Evolutionary conservation across 768 basidiomycete genomes (phyloP).

Genomic region (Roridomyces roridus): DNA sequence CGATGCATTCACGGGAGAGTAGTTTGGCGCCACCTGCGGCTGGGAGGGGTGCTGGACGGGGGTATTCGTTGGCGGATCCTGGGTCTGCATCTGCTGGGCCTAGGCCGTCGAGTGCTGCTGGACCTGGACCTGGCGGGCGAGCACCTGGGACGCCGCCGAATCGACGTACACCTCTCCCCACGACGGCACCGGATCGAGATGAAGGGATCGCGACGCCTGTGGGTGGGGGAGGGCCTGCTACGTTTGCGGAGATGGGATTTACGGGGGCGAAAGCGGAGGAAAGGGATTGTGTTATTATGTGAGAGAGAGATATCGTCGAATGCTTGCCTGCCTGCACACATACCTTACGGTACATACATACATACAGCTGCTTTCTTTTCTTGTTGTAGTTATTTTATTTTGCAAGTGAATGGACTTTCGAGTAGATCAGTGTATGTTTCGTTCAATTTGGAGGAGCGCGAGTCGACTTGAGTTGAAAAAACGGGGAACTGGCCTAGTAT

Average conservation of each 20-base stretch:
- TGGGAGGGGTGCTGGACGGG: slow-evolving; percentile 15
- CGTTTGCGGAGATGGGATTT: slow-evolving; percentile 96
- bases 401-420: too few species aligned
- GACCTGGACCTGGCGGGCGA: slow-evolving; percentile 16
- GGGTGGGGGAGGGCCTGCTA: slow-evolving; percentile 54
- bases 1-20: slow-evolving; percentile 4
- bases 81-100: slow-evolving; percentile 14
- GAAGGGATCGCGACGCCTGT: slow-evolving; percentile 5
- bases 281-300: slow-evolving; percentile 91
- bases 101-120: neutral
- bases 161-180: slow-evolving; percentile 8
- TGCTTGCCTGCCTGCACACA: too few species aligned
- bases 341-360: too few species aligned
- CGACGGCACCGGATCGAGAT: slow-evolving; percentile 22
- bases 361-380: too few species aligned
- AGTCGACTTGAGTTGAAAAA: too few species aligned
- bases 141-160: slow-evolving; percentile 14
- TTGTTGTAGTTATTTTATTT: too few species aligned
- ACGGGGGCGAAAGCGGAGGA: slow-evolving; percentile 77
- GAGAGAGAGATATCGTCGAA: too few species aligned
- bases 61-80: slow-evolving; percentile 20
- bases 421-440: too few species aligned
- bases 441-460: too few species aligned
- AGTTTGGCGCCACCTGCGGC: slow-evolving; percentile 2
- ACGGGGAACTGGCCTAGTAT: too few species aligned